Percentiles rank a stretch among this genome's conserved stretches.
Evolutionary conservation across 2,329 filamentous ascomycete species (phyloP).

Genomic region (Pyrenochaeta sp.): DNA sequence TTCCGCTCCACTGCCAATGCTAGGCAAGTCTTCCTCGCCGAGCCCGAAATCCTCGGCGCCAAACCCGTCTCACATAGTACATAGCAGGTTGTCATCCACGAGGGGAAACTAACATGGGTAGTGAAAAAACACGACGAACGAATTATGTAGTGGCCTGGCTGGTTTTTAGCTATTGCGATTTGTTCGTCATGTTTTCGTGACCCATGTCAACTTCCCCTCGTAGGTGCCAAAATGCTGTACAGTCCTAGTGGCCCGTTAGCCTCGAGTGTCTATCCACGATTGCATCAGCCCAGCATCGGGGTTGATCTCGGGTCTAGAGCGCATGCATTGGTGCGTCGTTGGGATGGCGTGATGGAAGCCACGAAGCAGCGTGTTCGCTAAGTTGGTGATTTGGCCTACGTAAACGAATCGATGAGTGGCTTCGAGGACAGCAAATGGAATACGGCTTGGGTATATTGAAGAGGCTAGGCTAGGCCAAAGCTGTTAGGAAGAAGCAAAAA

Average conservation of each 20-base stretch:
- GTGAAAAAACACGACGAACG: too few species aligned
- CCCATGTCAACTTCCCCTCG: too few species aligned
- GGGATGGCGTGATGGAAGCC: conserved; percentile 19
- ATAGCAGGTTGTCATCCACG: too few species aligned
- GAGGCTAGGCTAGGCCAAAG: neutral
- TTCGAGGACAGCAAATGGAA: neutral
- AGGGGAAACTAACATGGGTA: too few species aligned
- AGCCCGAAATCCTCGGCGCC: conserved; percentile 28
- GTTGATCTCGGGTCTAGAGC: conserved; percentile 1
- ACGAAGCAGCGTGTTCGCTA: conserved; percentile 1
- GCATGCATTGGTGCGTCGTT: conserved; percentile 9
- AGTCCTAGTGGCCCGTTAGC: conserved; percentile 3
- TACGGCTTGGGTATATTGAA: neutral
- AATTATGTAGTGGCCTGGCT: too few species aligned
- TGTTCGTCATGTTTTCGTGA: too few species aligned
- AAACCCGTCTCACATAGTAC: conserved; percentile 9
- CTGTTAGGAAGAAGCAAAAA: neutral
- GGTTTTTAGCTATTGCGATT: too few species aligned
- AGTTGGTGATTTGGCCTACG: neutral
- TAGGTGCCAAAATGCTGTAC: too few species aligned
- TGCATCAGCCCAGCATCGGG: conserved; percentile 36
- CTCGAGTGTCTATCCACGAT: conserved; percentile 5
- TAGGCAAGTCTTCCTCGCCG: conserved; percentile 17
- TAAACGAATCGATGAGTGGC: neutral
- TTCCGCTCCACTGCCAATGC: conserved; percentile 35